Evolutionary conservation across 2,329 filamentous ascomycete species (phyloP).

Genomic region (Fusarium pseudocircinatum): DNA sequence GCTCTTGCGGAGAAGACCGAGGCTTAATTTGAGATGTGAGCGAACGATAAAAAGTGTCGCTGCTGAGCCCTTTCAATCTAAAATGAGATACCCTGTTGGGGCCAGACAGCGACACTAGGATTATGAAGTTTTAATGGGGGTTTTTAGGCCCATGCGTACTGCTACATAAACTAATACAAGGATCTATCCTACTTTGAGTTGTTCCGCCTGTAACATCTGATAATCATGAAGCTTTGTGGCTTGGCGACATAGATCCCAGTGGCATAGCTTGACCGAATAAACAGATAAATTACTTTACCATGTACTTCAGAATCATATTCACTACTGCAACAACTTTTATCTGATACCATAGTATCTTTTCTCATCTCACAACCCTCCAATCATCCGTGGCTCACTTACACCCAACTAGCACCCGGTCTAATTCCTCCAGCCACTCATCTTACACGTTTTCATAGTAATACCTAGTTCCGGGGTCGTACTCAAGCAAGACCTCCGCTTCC

Average conservation of each 20-base stretch:
- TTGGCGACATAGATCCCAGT: neutral
- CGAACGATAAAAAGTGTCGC: neutral
- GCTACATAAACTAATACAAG: constrained; percentile 19
- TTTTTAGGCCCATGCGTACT: constrained; percentile 1
- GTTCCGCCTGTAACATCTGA: neutral
- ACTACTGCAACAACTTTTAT: neutral
- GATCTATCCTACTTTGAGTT: neutral
- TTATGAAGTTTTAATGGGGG: constrained; percentile 8
- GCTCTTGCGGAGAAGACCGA: constrained; percentile 61
- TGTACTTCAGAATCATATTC: neutral
- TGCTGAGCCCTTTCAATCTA: constrained; percentile 10
- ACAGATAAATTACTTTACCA: neutral
- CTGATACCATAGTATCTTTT: neutral
- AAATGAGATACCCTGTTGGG: constrained; percentile 33
- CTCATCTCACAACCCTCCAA: neutral
- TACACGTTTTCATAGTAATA: constrained; percentile 52
- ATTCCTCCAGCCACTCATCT: neutral
- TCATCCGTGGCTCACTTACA: neutral
- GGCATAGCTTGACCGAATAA: no score
- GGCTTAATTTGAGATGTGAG: constrained; percentile 8
- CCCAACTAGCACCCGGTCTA: no score
- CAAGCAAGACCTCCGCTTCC: constrained; percentile 53
- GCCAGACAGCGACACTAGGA: neutral
- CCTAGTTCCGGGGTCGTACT: constrained; percentile 55
- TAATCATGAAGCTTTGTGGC: neutral